Evolutionary conservation across 202 grass and related monocot genomes (phyloP), one percentile per base, ranked within the genome.

Genomic region (Schoenoplectus tabernaemontani): DNA sequence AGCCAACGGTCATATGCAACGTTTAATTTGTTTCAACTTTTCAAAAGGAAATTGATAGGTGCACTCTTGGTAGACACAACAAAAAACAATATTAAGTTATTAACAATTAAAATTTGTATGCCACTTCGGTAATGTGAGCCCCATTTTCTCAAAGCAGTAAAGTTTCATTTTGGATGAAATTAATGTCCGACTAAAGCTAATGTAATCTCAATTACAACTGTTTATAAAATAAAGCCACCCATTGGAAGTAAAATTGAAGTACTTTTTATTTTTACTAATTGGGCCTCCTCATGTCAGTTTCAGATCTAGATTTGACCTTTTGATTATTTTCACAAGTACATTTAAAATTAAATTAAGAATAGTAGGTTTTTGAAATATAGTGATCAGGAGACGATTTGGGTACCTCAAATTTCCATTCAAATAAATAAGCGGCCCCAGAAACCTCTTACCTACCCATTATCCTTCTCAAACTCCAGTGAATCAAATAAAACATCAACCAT

Each of bases 1-100:
- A 32, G 15, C 30, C 57, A 78, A 78, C 76, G 74, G 74, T 78
- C 53, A 78, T 78, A 38, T 78, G 76, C 37, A 61, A 41, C 56
- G 56, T 61, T 60, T 33, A 44, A 17, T 28, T 59, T 12, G 41
- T 60, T 43, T 60, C 17, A 67, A 23, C 37, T 42, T 41, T 67
- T 67, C 2, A 36, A 26, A 34, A 20, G 59, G n/a, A 78, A 78
- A 23, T 59, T 61, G n/a, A 78, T 78, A 41, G 33, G 54, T 24
- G 19, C 13, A 61, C 34, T 24, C 17, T 23, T 59, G 5, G 17
- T 39, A 9, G 3, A 36, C 36, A n/a, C 12, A 54, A 44, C 15
- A 46, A 46, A 47, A 70, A 47, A 5, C 41, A 70, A 70, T n/a
- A n/a, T n/a, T 54, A 54, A 9, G 7, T 15, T 15, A 59, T 47